phyloP scores from a whole-genome alignment of 176 grass and related monocot species.

The Oryza officinalis region DNA sequence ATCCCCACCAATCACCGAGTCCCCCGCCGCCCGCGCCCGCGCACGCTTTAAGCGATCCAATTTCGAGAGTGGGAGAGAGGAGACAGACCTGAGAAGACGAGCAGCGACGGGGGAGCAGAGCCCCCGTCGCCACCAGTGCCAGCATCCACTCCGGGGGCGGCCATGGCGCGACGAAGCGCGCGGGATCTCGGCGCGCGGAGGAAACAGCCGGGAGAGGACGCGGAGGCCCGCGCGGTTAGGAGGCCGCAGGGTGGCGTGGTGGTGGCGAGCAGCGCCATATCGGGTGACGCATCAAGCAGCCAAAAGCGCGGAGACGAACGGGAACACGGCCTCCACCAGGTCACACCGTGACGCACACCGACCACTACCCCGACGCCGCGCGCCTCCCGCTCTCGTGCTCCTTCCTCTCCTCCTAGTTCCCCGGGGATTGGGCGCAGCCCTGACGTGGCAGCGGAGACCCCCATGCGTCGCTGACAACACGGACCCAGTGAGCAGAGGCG shows the following conservation, averaged over 20 bases:
- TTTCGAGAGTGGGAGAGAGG: neutral
- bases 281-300: constrained; percentile 9
- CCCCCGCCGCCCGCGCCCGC: neutral
- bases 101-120: constrained; percentile 60
- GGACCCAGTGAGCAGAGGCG: neutral
- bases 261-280: constrained; percentile 48
- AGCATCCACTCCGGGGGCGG: neutral
- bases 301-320: neutral
- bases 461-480: too few species aligned
- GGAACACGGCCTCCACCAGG: too few species aligned
- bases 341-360: too few species aligned
- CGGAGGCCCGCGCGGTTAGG: neutral
- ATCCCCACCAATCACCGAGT: neutral
- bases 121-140: neutral
- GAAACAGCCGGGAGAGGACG: neutral
- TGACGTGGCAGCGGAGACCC: too few species aligned
- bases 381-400: too few species aligned
- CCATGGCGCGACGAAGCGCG: constrained; percentile 27
- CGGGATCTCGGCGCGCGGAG: constrained; percentile 40
- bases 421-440: too few species aligned
- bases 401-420: too few species aligned
- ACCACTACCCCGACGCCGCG: too few species aligned
- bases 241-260: neutral
- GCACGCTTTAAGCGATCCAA: neutral
- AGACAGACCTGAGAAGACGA: constrained; percentile 78